phyloP scores from a whole-genome alignment of 305 asterid genomes.

The Rubia tinctorum region DNA sequence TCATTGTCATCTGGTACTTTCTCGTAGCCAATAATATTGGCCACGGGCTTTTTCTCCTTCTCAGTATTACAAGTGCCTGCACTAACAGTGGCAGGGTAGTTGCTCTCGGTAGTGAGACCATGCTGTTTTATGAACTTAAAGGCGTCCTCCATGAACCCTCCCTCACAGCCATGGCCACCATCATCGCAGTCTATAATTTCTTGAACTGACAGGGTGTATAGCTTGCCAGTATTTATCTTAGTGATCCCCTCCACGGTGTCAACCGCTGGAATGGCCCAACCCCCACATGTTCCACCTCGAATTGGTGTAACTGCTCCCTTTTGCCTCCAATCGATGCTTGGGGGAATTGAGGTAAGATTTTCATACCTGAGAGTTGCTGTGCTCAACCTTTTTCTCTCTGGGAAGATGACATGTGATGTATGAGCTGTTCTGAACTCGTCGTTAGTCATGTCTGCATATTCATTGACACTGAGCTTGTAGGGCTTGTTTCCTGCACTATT shows the following conservation, averaged over 20 bases:
- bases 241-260: constrained; percentile 35
- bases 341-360: constrained; percentile 19
- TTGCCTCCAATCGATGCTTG: constrained; percentile 30
- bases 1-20: constrained; percentile 44
- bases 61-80: constrained; percentile 34
- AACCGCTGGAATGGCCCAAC: constrained; percentile 40
- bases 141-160: constrained; percentile 32
- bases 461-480: constrained; percentile 32
- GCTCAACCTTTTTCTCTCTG: neutral
- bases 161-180: constrained; percentile 34
- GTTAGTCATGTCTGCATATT: constrained; percentile 42
- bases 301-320: constrained; percentile 39
- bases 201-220: constrained; percentile 36
- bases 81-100: constrained; percentile 30
- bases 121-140: constrained; percentile 34
- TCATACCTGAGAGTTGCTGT: constrained; percentile 4
- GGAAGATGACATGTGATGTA: constrained; percentile 19
- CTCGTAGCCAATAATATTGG: constrained; percentile 40
- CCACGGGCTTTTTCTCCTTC: constrained; percentile 28
- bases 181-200: constrained; percentile 36
- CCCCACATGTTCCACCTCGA: constrained; percentile 44
- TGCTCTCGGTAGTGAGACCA: constrained; percentile 45
- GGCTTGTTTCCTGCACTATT: constrained; percentile 25
- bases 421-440: constrained; percentile 29
- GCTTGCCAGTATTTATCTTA: constrained; percentile 28